Evolutionary conservation across 2,329 filamentous ascomycete genomes (phyloP), one percentile per base, ranked within the genome.

Genomic region (Hysterium pulicare): DNA sequence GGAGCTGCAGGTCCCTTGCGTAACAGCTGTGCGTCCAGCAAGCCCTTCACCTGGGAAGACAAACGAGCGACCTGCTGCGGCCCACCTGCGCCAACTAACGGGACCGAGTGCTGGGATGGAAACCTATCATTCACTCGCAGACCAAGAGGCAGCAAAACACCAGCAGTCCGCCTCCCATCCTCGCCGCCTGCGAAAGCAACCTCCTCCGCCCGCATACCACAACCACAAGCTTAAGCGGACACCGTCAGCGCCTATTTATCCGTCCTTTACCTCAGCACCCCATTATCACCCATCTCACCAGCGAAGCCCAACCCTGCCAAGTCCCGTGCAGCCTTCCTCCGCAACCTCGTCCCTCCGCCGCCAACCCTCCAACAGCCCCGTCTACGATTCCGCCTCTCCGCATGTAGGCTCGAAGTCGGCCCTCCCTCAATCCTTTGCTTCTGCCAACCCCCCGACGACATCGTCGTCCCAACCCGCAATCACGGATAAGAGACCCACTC

Each of bases 171-270:
- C 22, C 36, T 35, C 40, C 34, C 34, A 36, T 33, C 43, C 32
- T 34, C 47, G 45, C 41, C 47, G 44, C 11, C 41, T 50, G 10
- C 44, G 39, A 41, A 54, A 58, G 45, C 41, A 47, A 37, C 49
- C 48, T 36, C 57, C 56, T 33, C 50, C 51, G 38, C 38, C 51
- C 21, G 45, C 50, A 33, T 54, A 53, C 46, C 51, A 58, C 40
- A 52, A 45, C 42, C 28, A 41, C n/a, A 33, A 40, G 10, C 55
- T 61, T 32, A 41, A 47, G 17, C 43, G 58, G 15, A 44, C 54
- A 11, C 58, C 58, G 24, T 57, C 54, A 5, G 55, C 55, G 28
- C 58, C 58, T n/a, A 54, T 50, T 13, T 57, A 58, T 42, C 57
- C 57, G 16, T 47, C 45, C 35, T 57, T 52, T 51, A 46, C 42